Percentiles rank a stretch among this genome's conserved stretches.
Conservation (phyloP, 2,329 filamentous ascomycete genomes). For the Calonectria pteridis region DNA sequence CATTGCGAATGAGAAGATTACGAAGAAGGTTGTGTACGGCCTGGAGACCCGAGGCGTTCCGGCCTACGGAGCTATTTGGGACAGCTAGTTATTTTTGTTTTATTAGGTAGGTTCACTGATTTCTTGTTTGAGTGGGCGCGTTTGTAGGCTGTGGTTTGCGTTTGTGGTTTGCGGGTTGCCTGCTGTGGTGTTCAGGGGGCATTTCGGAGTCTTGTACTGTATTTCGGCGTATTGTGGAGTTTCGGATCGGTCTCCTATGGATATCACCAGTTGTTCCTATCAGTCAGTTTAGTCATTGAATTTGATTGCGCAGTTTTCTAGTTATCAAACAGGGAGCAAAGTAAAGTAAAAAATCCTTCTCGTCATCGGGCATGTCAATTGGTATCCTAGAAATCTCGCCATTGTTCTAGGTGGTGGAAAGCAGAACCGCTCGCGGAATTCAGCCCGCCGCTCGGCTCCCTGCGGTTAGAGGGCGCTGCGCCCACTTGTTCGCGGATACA, state of each 20-base stretch:
- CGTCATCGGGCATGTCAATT: not conserved
- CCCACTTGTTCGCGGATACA: constrained; percentile 18
- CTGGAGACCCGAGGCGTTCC: constrained; percentile 75
- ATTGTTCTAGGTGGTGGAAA: not conserved
- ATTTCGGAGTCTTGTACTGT: not conserved
- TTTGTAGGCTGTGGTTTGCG: not conserved
- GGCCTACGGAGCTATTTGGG: constrained; percentile 81
- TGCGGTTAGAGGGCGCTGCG: not conserved
- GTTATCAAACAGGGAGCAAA: not conserved
- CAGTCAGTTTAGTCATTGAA: constrained; percentile 3
- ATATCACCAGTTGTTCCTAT: not conserved
- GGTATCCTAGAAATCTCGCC: not conserved
- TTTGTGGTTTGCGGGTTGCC: not conserved
- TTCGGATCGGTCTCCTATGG: constrained; percentile 2
- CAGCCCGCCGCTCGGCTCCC: constrained; percentile 10
- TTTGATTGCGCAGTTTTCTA: not conserved
- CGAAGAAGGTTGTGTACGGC: constrained; percentile 75
- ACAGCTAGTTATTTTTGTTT: constrained; percentile 59
- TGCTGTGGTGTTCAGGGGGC: not conserved
- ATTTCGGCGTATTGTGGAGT: constrained; percentile 4
- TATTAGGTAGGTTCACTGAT: not conserved
- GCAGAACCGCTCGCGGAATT: constrained; percentile 19
- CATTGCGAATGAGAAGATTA: constrained; percentile 77
- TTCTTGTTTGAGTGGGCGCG: not conserved
- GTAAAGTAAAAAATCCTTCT: not conserved